Evolutionary conservation across 345 rosid species (phyloP), one percentile per base, ranked within the genome.

Genomic region (Sisymbrium irio): DNA sequence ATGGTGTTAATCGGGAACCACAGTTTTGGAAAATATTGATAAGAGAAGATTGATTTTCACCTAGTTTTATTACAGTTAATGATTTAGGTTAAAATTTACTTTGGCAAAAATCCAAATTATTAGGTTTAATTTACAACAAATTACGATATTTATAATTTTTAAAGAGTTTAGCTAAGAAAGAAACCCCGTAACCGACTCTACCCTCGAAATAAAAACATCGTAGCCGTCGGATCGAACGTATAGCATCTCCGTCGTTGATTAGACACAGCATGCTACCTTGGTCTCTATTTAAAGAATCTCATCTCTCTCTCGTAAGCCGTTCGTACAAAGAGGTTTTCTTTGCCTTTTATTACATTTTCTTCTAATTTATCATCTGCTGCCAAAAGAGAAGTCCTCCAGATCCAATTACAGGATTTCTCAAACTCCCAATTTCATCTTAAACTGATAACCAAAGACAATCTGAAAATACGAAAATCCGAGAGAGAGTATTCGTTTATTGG

Each of bases 141-240:
- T 22, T 22, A 22, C n/a, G n/a, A n/a, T n/a, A 70, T 37, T 30
- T 58, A 36, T 4, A 42, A 42, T 19, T 39, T 37, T 37, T 0
- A n/a, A n/a, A n/a, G n/a, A 3, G 11, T 36, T 35, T 32, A 9
- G 9, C 4, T 6, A 54, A 18, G 12, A 74, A 67, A 49, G 67
- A 19, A 74, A 74, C n/a, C n/a, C 73, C 68, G 73, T 67, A 67
- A 75, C 78, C 74, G 69, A 67, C 63, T 41, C 69, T 3, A 32
- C 32, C 42, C 35, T 69, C 2, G 1, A 12, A 27, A 17, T 7
- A 7, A 20, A 41, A 0, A 33, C 4, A 75, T 76, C 69, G 1
- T 13, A 35, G 40, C 74, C 74, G 79, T 76, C 42, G 65, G 18
- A 42, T 76, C 0, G 3, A 62, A 35, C 19, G 44, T 14, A 9